Conservation (phyloP, 768 basidiomycete genomes). For the Pleurotus salmoneostramineus region DNA sequence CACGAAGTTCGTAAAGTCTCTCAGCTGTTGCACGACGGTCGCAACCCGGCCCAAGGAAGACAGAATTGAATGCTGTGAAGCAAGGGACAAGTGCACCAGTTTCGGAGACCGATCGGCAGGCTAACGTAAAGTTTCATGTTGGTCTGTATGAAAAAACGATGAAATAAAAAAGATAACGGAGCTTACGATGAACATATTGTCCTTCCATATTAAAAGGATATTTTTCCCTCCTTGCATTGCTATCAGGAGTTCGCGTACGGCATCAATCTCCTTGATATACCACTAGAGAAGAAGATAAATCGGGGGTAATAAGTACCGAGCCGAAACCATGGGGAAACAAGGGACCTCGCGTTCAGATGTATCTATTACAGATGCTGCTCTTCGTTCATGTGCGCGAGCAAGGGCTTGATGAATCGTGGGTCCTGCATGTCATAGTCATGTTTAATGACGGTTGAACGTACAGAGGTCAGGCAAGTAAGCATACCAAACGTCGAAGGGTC, state of each 20-base stretch:
- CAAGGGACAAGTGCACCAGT: conserved; percentile 63
- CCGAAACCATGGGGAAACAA: not conserved
- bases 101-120: conserved; percentile 50
- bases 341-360: conserved; percentile 40
- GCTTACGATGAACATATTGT: conserved; percentile 28
- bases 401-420: conserved; percentile 38
- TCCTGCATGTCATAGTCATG: conserved; percentile 24
- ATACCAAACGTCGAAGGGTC: conserved; percentile 73
- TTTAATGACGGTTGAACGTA: not conserved
- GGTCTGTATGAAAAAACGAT: not conserved
- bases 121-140: conserved; percentile 24
- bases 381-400: conserved; percentile 26
- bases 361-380: conserved; percentile 31
- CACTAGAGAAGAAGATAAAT: conserved; percentile 30
- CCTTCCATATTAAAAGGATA: conserved; percentile 42
- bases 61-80: conserved; percentile 64
- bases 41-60: conserved; percentile 54
- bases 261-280: conserved; percentile 72
- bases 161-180: not conserved
- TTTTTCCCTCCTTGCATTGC: conserved; percentile 71
- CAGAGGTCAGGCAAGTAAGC: conserved; percentile 7
- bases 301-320: not conserved
- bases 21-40: conserved; percentile 58
- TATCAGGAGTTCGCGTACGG: conserved; percentile 74
- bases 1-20: conserved; percentile 53